Evolutionary conservation across 345 rosid species (phyloP), one percentile per base, ranked within the genome.

Genomic region (Angophora floribunda): DNA sequence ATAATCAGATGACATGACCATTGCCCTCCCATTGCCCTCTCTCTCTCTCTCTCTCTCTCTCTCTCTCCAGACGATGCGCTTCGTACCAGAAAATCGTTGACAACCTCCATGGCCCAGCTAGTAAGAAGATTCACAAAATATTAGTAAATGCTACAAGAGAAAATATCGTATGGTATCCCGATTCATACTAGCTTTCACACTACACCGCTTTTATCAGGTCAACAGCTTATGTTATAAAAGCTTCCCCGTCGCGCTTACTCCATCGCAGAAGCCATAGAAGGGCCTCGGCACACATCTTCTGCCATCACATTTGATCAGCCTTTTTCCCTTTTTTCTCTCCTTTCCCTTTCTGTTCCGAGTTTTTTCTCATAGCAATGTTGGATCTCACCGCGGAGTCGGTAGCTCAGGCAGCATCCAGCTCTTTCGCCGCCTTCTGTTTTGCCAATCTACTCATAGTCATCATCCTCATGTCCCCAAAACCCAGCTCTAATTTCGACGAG

Each of bases 381-480:
- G 89, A 70, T 70, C 86, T 87, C 67, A 15, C 49, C 11, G 9
- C 86, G 85, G 93, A 87, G 13, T 50, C 88, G 75, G 85, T 90
- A 67, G 4, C 89, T 41, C 89, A 52, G 63, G 92, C 90, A 22
- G 89, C 92, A 53, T 87, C 92, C 79, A 91, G 32, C 89, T 51
- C 93, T 32, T 86, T 93, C 87, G 53, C 88, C 61, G 53, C 89
- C 87, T 91, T 91, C 93, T 89, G 82, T 89, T 91, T 91, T 51
- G 90, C 92, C 90, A 91, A 93, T 85, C 85, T 91, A 52, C 90
- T 91, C 88, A 86, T 91, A 8, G 88, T 88, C 36, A 61, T 87
- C 75, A 89, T 92, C 89, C 84, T 89, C 78, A 4, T 90, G 85
- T 88, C 87, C 89, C 88, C 91, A 9, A 94, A 87, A 87, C 88